These are phyloP conservation scores for Erysimum cheiranthoides DNA, from an alignment of 345 rosid genomes.

Conservation along the genomic window DNA sequence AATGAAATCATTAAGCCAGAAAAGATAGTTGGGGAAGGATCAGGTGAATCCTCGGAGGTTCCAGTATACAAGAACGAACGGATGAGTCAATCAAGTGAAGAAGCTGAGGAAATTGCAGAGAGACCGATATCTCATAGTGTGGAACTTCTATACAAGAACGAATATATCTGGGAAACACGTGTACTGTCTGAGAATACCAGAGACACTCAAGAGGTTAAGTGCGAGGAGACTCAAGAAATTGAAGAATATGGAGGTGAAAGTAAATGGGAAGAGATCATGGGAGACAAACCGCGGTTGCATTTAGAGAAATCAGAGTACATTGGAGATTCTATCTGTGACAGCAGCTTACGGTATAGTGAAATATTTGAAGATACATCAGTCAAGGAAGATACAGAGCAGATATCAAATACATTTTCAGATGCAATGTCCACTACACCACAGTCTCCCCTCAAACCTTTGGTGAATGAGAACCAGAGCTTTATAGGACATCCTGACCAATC, in stretches of 20 bases:
- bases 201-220: constrained; percentile 11
- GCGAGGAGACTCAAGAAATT: constrained; percentile 27
- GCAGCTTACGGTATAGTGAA: constrained; percentile 37
- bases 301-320: not conserved
- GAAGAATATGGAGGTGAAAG: constrained; percentile 26
- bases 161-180: constrained; percentile 7
- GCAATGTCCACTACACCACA: constrained; percentile 24
- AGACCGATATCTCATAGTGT: constrained; percentile 15
- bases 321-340: constrained; percentile 25
- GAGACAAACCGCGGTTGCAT: constrained; percentile 27
- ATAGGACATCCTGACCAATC: constrained; percentile 26
- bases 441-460: constrained; percentile 9
- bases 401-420: constrained; percentile 18
- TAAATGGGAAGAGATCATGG: constrained; percentile 24
- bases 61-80: constrained; percentile 18
- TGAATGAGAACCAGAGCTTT: constrained; percentile 22
- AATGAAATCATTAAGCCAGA: not conserved
- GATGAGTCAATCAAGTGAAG: constrained; percentile 17
- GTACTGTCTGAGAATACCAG: not conserved
- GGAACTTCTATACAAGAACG: not conserved
- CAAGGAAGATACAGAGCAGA: constrained; percentile 18
- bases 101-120: constrained; percentile 31
- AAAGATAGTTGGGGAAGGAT: constrained; percentile 21
- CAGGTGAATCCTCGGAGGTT: constrained; percentile 31
- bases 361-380: constrained; percentile 8